Evolutionary conservation across 257 asterid genomes (phyloP).

Genomic region (Lantana camara): DNA sequence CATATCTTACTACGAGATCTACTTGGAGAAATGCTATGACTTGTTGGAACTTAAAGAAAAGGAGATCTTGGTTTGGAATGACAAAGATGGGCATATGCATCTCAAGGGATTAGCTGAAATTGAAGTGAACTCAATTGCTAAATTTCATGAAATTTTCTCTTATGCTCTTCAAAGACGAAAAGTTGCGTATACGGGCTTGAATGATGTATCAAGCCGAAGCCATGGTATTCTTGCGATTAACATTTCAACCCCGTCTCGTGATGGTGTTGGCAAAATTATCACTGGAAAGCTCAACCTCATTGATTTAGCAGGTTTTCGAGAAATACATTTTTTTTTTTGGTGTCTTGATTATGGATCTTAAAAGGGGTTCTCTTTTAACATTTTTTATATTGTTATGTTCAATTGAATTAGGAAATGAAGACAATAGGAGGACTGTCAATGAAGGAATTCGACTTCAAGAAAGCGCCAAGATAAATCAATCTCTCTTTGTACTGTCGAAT

Average conservation of each 20-base stretch:
- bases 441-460: constrained; percentile 92
- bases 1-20: constrained; percentile 84
- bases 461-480: constrained; percentile 88
- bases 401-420: constrained; percentile 72
- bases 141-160: constrained; percentile 62
- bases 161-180: constrained; percentile 73
- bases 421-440: constrained; percentile 73
- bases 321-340: not conserved
- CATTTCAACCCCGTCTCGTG: constrained; percentile 47
- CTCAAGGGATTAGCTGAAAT: constrained; percentile 77
- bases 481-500: constrained; percentile 86
- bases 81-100: constrained; percentile 71
- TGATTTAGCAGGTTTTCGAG: constrained; percentile 82
- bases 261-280: constrained; percentile 33
- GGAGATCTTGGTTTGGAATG: constrained; percentile 68
- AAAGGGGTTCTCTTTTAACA: not conserved
- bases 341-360: not conserved
- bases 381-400: constrained; percentile 12
- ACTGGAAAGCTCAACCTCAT: constrained; percentile 86
- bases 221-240: constrained; percentile 72
- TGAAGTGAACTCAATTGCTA: constrained; percentile 47
- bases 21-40: constrained; percentile 83
- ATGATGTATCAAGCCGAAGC: constrained; percentile 90
- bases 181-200: constrained; percentile 71
- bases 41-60: constrained; percentile 69